Conservation (phyloP, 208 protist species). For the Trypanosoma vivax region DNA sequence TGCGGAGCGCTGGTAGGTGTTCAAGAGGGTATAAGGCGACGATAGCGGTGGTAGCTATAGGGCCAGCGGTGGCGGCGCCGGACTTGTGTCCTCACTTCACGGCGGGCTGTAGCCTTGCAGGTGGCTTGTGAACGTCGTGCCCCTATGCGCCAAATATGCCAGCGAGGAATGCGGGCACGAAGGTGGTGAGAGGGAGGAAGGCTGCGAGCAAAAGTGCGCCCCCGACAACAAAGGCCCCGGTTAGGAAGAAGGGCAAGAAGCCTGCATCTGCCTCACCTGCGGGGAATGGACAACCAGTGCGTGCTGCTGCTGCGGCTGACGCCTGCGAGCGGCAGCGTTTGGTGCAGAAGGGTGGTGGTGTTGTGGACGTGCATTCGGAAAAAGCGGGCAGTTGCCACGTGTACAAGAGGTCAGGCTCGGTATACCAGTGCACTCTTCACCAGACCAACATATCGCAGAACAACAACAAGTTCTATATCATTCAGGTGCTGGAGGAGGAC, state of each 20-base stretch:
- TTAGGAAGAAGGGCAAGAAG: no score
- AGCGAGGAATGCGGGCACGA: no score
- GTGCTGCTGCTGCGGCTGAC: not conserved
- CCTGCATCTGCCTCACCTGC: no score
- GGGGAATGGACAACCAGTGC: constrained; percentile 2
- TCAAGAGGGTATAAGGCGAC: no score
- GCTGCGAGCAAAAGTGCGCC: constrained; percentile 11
- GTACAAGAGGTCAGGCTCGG: constrained; percentile 31
- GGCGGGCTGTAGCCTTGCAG: no score
- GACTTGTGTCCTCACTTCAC: no score
- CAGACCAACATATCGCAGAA: constrained; percentile 69
- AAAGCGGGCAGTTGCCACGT: constrained; percentile 52
- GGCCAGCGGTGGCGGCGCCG: no score
- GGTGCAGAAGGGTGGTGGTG: constrained; percentile 61
- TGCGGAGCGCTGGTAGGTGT: no score
- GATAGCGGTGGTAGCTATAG: no score
- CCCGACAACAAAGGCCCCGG: not conserved
- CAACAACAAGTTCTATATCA: constrained; percentile 88
- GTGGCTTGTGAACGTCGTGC: no score
- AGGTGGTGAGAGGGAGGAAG: constrained; percentile 10
- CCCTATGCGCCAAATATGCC: no score
- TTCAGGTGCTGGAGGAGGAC: constrained; percentile 76
- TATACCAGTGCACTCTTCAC: constrained; percentile 82
- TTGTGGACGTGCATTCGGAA: constrained; percentile 53
- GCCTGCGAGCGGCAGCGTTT: constrained; percentile 15